Evolutionary conservation across 2,329 filamentous ascomycete genomes (phyloP).

Genomic region (Dryadomyces quercivorus): DNA sequence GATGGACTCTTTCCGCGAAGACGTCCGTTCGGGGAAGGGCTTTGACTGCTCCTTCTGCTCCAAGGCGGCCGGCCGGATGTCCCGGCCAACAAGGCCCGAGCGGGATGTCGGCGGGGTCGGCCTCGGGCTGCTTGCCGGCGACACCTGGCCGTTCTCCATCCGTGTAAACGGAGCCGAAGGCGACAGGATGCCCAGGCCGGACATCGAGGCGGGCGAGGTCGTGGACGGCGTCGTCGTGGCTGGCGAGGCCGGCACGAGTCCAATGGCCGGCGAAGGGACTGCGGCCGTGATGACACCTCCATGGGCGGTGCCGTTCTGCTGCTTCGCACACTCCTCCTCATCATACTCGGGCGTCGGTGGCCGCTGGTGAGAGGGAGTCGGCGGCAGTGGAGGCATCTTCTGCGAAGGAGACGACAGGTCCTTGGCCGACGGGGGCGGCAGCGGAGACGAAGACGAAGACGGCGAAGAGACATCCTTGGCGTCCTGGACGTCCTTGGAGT

Average conservation of each 20-base stretch:
- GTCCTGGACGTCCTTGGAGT: not conserved
- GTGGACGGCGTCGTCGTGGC: constrained; percentile 14
- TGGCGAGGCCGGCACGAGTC: constrained; percentile 29
- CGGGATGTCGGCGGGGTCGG: not conserved
- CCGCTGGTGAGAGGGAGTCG: constrained; percentile 17
- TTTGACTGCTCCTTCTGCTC: not conserved
- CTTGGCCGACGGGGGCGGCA: not conserved
- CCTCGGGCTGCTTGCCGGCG: not conserved
- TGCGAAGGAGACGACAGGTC: not conserved
- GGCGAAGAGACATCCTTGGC: not conserved
- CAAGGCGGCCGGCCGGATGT: constrained; percentile 10
- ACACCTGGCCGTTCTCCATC: not conserved
- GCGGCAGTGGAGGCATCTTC: not conserved
- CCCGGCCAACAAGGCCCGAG: constrained; percentile 5
- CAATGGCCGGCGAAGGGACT: constrained; percentile 12
- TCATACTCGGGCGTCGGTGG: constrained; percentile 39
- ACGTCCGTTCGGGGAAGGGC: constrained; percentile 19
- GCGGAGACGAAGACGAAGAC: not conserved
- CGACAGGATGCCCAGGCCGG: not conserved
- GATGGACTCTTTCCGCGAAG: constrained; percentile 14
- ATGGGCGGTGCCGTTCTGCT: constrained; percentile 11
- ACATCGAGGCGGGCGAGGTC: not conserved
- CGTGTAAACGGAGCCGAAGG: not conserved
- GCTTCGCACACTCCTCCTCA: constrained; percentile 23
- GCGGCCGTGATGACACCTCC: not conserved